phyloP scores from a whole-genome alignment of 2,329 filamentous ascomycete genomes.

The Pestalotiopsis sp. region DNA sequence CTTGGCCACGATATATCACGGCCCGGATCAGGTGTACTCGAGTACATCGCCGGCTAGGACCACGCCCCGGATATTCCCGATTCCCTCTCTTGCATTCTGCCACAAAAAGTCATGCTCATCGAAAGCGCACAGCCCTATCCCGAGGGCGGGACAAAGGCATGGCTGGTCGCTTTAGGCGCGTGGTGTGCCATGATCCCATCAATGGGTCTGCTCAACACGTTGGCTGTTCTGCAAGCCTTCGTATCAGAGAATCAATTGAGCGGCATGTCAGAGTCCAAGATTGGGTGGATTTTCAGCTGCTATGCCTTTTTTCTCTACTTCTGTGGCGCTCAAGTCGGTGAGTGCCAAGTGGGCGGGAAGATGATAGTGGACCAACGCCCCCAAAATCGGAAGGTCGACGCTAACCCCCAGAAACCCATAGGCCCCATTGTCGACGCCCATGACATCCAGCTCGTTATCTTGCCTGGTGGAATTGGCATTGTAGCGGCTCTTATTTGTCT shows the following conservation, averaged over 20 bases:
- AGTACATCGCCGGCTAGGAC: neutral
- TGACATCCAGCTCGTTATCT: constrained; percentile 61
- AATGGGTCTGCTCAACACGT: constrained; percentile 68
- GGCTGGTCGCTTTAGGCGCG: constrained; percentile 72
- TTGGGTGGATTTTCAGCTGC: constrained; percentile 75
- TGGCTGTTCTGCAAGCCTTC: constrained; percentile 70
- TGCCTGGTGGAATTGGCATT: constrained; percentile 58
- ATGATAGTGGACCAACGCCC: neutral
- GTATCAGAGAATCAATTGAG: constrained; percentile 65
- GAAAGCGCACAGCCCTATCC: neutral
- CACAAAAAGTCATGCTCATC: neutral
- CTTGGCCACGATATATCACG: too few species aligned
- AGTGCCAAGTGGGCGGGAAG: neutral
- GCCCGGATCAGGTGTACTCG: too few species aligned
- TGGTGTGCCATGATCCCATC: constrained; percentile 67
- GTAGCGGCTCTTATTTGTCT: constrained; percentile 55
- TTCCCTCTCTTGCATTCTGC: neutral
- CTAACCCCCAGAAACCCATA: constrained; percentile 3
- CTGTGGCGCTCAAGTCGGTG: constrained; percentile 67
- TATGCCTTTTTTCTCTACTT: constrained; percentile 74
- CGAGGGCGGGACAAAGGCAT: constrained; percentile 62
- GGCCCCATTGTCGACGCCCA: constrained; percentile 71
- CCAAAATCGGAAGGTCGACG: neutral
- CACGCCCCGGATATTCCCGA: neutral
- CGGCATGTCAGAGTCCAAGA: constrained; percentile 57